Evolutionary conservation across 257 asterid species (phyloP).

Genomic region (Fraxinus pennsylvanica): DNA sequence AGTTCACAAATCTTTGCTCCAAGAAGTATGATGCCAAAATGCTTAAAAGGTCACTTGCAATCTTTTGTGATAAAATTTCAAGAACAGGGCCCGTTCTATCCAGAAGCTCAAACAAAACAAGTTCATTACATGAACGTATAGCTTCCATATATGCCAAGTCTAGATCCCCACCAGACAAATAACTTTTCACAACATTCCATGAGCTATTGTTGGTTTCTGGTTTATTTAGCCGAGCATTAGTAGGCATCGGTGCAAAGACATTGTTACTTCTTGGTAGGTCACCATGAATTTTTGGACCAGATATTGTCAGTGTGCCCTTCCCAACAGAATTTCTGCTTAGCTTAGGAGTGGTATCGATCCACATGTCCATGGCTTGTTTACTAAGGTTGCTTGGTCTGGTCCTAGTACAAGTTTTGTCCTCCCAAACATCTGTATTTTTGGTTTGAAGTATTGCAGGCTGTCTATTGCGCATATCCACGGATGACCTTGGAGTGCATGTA

Average conservation of each 20-base stretch:
- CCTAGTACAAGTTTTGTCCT: slow-evolving; percentile 46
- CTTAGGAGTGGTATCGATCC: slow-evolving; percentile 56
- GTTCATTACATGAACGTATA: slow-evolving; percentile 66
- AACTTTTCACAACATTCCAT: slow-evolving; percentile 56
- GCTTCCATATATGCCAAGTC: slow-evolving; percentile 83
- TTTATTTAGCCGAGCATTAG: slow-evolving; percentile 45
- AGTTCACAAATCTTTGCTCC: slow-evolving; percentile 71
- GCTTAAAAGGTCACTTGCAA: slow-evolving; percentile 60
- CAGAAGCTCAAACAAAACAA: slow-evolving; percentile 75
- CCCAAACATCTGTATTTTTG: slow-evolving; percentile 51
- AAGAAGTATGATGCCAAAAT: slow-evolving; percentile 59
- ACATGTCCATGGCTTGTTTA: slow-evolving; percentile 52
- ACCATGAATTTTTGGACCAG: slow-evolving; percentile 42
- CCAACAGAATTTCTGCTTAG: slow-evolving; percentile 45
- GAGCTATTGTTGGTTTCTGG: slow-evolving; percentile 47
- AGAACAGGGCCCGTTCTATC: slow-evolving; percentile 89
- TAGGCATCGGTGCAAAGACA: slow-evolving; percentile 42
- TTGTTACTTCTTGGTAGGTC: slow-evolving; percentile 42
- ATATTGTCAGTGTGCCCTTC: slow-evolving; percentile 40
- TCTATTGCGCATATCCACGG: slow-evolving; percentile 54
- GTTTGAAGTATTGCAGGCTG: slow-evolving; percentile 48
- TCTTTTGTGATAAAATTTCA: slow-evolving; percentile 67
- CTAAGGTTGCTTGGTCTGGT: slow-evolving; percentile 52
- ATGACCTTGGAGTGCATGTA: slow-evolving; percentile 73
- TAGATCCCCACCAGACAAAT: slow-evolving; percentile 63